Base-by-base conservation (phyloP, 345 rosid genomes). In the Brassica carinata region DNA sequence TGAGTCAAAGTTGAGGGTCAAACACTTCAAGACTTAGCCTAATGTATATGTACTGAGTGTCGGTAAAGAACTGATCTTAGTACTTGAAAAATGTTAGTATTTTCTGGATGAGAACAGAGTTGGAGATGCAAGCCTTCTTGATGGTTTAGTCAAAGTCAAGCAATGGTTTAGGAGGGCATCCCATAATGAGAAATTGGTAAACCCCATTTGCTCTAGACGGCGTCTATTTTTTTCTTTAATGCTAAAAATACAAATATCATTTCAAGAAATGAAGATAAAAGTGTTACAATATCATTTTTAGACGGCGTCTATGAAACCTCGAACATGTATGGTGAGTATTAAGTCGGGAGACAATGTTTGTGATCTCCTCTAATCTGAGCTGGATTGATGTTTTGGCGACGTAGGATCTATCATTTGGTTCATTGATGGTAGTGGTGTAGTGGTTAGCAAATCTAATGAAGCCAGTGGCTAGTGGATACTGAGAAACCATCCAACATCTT, bases 31-130 rank as follows among this genome's bases (percentile, higher is more conserved):
- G 29, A 72, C 34, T 1, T 34, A 7, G 36, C 57, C 55, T 61
- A 72, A 18, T 4, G 4, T 15, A 18, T 71, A 40, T 27, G 5
- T 64, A 64, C 40, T 9, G 34, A 68, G 11, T 19, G 34, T 36
- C 63, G 8, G 27, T n/a, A 73, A 38, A 26, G 5, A 9, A 55
- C 2, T 65, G 63, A 29, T 63, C 67, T 73, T 27, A 51, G 62
- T 63, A 11, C 26, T 59, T 23, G 64, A 18, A 58, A 18, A 58
- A 18, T 18, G 3, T 6, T 85, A 92, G 82, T 85, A 83, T 76
- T 86, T 45, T 94, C 86, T 90, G 95, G 81, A 92, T 86, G 71
- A 92, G 88, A 68, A 94, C 94, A 45, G 94, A 91, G 71, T 75
- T 92, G 4, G 89, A 91, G 64, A 94, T 83, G 62, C 92, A 94